phyloP scores from a whole-genome alignment of 2,329 filamentous ascomycete genomes.

The Curvularia sp. region DNA sequence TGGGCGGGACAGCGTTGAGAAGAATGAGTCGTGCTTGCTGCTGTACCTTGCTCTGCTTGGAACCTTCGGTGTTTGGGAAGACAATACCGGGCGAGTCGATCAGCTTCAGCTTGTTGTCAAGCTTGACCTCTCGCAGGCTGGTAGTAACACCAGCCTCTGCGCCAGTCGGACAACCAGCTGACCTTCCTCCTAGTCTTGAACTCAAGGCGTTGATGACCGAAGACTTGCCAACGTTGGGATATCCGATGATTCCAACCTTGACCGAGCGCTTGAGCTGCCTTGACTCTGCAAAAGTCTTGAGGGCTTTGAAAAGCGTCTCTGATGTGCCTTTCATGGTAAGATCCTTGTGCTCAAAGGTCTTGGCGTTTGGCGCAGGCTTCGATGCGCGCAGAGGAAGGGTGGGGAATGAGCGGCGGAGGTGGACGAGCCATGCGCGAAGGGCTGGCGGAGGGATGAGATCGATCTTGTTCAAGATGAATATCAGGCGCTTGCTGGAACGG shows the following conservation, averaged over 20 bases:
- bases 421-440: constrained; percentile 81
- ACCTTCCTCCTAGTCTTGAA: constrained; percentile 73
- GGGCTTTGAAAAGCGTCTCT: constrained; percentile 81
- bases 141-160: constrained; percentile 94
- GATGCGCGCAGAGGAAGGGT: constrained; percentile 88
- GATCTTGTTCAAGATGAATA: constrained; percentile 94
- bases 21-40: constrained; percentile 83
- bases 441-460: constrained; percentile 84
- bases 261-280: constrained; percentile 88
- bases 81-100: constrained; percentile 95
- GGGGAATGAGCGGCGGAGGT: constrained; percentile 88
- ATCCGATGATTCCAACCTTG: constrained; percentile 91
- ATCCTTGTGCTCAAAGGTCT: constrained; percentile 90
- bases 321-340: constrained; percentile 87
- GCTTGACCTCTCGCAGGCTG: constrained; percentile 85
- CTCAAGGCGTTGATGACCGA: constrained; percentile 95
- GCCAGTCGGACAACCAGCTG: constrained; percentile 80
- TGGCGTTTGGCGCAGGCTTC: constrained; percentile 80
- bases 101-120: constrained; percentile 91
- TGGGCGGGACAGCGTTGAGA: constrained; percentile 89
- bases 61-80: constrained; percentile 72
- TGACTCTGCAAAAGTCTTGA: constrained; percentile 85
- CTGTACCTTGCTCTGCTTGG: constrained; percentile 64
- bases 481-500: constrained; percentile 81
- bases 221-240: constrained; percentile 95